Evolutionary conservation across 2,329 filamentous ascomycete genomes (phyloP), one percentile per base, ranked within the genome.

Genomic region (Penicillium corylophilum): DNA sequence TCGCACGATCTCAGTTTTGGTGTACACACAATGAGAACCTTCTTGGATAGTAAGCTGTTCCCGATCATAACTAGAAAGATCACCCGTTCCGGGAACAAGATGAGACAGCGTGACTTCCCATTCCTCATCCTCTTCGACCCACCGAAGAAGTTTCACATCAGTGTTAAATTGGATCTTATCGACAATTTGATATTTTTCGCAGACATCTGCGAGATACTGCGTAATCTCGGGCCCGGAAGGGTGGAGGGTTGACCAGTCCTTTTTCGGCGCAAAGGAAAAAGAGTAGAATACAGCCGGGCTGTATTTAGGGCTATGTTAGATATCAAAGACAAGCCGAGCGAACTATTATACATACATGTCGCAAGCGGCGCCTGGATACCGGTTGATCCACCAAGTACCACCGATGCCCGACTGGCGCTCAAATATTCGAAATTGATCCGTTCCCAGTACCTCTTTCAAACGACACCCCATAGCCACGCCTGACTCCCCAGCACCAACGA

Each of bases 321-420:
- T 15, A 40, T n/a, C 12, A n/a, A n/a, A 16, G 24, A 26, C 13
- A 6, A 36, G 23, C 3, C 13, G 10, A 29, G 15, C 26, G 8
- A 15, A 1, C 9, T 24, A 33, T 10, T 24, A 33, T 15, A 53
- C 64, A 59, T 68, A 78, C 74, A 81, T 66, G 64, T 85, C 82
- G 60, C 82, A 84, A 6, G 81, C 81, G 48, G 72, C 69, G 65
- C 80, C 80, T 9, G 81, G 84, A 65, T 87, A 87, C 28, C 76
- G 73, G 64, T 86, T 87, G 40, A 78, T 78, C 67, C 77, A 78
- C 85, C 85, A 88, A 1, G 84, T 86, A 7, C 85, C 85, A 28
- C 84, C 84, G 39, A 86, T 74, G 3, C 78, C 77, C 4, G 74
- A 69, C 54, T 82, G 74, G 12, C 80, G 74, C 22, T 87, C 85